phyloP scores from a whole-genome alignment of 1,284 basidiomycete species.

The Stygiomarasmius scandens region DNA sequence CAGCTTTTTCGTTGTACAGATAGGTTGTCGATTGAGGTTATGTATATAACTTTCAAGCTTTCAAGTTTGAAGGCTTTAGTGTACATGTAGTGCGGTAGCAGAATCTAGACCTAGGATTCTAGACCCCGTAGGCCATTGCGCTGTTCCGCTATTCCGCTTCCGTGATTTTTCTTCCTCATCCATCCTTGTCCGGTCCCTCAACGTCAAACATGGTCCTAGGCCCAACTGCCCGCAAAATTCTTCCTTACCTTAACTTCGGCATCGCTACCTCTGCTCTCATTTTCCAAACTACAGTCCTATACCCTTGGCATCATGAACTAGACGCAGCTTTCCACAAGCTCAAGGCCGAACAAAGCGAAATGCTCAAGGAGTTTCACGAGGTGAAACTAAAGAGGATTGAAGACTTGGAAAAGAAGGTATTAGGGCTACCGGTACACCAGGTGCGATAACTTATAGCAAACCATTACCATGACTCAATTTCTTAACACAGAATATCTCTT shows the following conservation, averaged over 20 bases:
- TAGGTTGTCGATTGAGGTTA: no score
- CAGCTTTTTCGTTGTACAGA: no score
- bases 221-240: constrained; percentile 19
- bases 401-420: constrained; percentile 17
- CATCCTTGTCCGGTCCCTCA: constrained; percentile 3
- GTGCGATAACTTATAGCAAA: constrained; percentile 7
- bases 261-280: constrained; percentile 26
- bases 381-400: constrained; percentile 20
- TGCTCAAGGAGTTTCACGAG: constrained; percentile 25
- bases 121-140: no score
- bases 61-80: no score
- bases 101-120: no score
- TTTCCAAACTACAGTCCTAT: constrained; percentile 30
- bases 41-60: no score
- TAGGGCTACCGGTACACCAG: constrained; percentile 5
- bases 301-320: constrained; percentile 29
- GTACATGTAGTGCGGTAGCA: no score
- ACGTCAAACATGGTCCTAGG: constrained; percentile 21
- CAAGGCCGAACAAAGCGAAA: constrained; percentile 23
- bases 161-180: no score
- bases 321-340: constrained; percentile 25
- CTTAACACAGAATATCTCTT: not conserved
- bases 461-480: not conserved
- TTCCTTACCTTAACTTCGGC: constrained; percentile 29
- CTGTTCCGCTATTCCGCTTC: no score